Evolutionary conservation across 2,329 filamentous ascomycete genomes (phyloP).

Genomic region (Aspergillus fijiensis): DNA sequence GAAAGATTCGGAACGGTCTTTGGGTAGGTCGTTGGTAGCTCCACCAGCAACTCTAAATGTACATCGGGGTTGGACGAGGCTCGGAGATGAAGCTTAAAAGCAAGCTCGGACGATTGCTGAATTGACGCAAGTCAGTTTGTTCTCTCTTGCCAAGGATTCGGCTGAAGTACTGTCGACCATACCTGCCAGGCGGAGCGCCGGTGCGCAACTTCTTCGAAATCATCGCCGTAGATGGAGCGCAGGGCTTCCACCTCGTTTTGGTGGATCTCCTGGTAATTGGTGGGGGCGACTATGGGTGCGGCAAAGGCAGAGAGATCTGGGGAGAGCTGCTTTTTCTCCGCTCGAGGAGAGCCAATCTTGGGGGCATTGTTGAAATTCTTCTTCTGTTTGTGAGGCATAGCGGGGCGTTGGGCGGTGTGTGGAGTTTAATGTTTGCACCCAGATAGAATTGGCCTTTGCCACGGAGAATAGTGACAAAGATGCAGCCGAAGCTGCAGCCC

Average conservation of each 20-base stretch:
- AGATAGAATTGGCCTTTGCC: constrained; percentile 32
- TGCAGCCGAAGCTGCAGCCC: constrained; percentile 47
- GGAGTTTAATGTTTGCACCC: constrained; percentile 22
- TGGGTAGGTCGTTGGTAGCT: constrained; percentile 86
- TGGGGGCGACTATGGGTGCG: constrained; percentile 40
- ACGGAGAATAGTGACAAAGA: constrained; percentile 34
- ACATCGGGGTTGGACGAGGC: constrained; percentile 72
- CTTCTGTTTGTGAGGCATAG: constrained; percentile 49
- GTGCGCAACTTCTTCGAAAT: constrained; percentile 73
- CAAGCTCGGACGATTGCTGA: constrained; percentile 73
- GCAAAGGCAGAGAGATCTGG: constrained; percentile 33
- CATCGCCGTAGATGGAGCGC: constrained; percentile 84
- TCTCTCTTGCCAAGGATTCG: neutral
- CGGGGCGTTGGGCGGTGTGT: constrained; percentile 37
- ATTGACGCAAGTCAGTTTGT: constrained; percentile 3
- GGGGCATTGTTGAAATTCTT: constrained; percentile 38
- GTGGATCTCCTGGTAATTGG: constrained; percentile 80
- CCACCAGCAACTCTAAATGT: constrained; percentile 69
- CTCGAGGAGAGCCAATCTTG: constrained; percentile 34
- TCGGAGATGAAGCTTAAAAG: constrained; percentile 77
- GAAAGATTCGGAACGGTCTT: constrained; percentile 74
- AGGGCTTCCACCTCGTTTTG: constrained; percentile 83
- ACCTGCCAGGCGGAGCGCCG: constrained; percentile 81
- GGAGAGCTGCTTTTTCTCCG: constrained; percentile 31
- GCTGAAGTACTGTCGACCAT: constrained; percentile 29